Conservation (phyloP, 345 rosid species). For the Iberis pinnata region DNA sequence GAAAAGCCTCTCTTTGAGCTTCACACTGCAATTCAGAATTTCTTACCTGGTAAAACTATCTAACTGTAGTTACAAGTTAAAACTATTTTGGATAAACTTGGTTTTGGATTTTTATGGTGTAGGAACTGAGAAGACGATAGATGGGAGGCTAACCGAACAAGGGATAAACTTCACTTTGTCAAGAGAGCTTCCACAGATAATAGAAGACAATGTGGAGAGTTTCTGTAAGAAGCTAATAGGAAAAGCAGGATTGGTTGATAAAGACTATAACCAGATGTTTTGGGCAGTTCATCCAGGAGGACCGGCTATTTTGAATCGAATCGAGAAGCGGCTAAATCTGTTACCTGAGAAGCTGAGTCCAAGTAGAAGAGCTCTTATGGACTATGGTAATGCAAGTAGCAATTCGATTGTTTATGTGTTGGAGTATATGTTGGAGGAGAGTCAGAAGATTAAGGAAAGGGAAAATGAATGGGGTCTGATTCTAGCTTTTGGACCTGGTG, state of each 20-base stretch:
- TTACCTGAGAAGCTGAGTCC: slow-evolving; percentile 66
- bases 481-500: slow-evolving; percentile 94
- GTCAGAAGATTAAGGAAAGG: slow-evolving; percentile 29
- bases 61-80: background rate
- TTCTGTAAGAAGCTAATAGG: slow-evolving; percentile 65
- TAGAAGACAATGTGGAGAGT: slow-evolving; percentile 76
- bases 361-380: slow-evolving; percentile 81
- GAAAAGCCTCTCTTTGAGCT: slow-evolving; percentile 91
- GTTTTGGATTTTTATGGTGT: slow-evolving; percentile 38
- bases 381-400: slow-evolving; percentile 92
- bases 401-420: slow-evolving; percentile 85
- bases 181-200: slow-evolving; percentile 87
- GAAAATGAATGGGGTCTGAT: slow-evolving; percentile 67
- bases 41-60: slow-evolving; percentile 34
- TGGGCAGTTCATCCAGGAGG: slow-evolving; percentile 99
- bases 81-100: background rate
- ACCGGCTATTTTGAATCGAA: slow-evolving; percentile 81
- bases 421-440: slow-evolving; percentile 83
- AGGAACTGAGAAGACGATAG: slow-evolving; percentile 65
- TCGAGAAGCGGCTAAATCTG: slow-evolving; percentile 72
- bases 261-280: slow-evolving; percentile 65
- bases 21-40: slow-evolving; percentile 72
- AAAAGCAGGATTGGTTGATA: slow-evolving; percentile 33
- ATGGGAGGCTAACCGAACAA: slow-evolving; percentile 82
- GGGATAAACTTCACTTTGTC: slow-evolving; percentile 86